Evolutionary conservation across 495 filamentous ascomycete species (phyloP), one percentile per base, ranked within the genome.

Genomic region (Rostrohypoxylon terebratum): DNA sequence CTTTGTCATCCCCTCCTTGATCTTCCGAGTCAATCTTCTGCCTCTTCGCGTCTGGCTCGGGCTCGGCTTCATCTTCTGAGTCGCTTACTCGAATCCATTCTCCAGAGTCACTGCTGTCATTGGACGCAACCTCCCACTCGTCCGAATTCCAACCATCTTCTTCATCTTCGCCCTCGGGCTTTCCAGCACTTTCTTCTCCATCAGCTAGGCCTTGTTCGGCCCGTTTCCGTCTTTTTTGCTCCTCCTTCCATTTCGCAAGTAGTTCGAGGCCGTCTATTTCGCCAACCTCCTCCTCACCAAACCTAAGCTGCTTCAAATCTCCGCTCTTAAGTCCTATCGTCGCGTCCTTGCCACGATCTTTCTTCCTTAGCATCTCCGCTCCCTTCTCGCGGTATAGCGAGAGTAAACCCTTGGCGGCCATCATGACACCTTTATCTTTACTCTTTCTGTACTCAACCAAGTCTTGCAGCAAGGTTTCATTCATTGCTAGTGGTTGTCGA

Each of bases 361-460:
- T 88, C 82, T 93, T 93, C 82, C 91, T 91, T 50, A 99, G 84
- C 88, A 98, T 90, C 65, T 94, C 91, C 0, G 96, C 91, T 28
- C 90, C 93, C 23, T 97, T 89, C 74, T 98, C 94, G 60, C 96
- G 87, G 80, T 94, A 99, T 1, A 99, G 86, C 70, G 91, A 91
- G 55, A 98, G 87, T 13, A 99, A 82, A 62, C 94, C 94, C 75
- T 94, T 92, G 11, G 94, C 93, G 14, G 95, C 96, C 95, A 99
- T 98, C 86, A 96, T 92, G 11, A 96, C 93, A 66, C 94, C 94
- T 81, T 98, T 98, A 77, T 99, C 96, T 76, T 98, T 98, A 77
- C 92, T 96, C 82, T 95, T 97, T 64, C 94, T 88, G 81, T 99
- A 99, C 88, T 94, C 90, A 13, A 98, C 93, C 36, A 99, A 81